Percentiles rank a stretch among this genome's conserved stretches.
These are phyloP conservation scores for Iris macrosiphon DNA, from an alignment of 106 monocot genomes.

Conservation along the genomic window DNA sequence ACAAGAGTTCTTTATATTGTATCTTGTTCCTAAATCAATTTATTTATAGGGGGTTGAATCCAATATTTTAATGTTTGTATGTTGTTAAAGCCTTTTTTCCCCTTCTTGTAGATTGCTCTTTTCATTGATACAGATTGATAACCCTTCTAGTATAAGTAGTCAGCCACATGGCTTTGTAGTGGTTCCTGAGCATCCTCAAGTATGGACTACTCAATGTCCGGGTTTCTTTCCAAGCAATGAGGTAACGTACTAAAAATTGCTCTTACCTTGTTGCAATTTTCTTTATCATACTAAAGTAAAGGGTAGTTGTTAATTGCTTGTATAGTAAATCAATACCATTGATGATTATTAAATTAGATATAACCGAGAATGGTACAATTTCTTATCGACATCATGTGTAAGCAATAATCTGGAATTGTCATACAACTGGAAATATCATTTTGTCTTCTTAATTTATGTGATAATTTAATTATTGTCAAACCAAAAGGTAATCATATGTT, in stretches of 20 bases:
- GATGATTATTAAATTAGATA: too few relatives aligned
- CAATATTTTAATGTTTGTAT: background rate
- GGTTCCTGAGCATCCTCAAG: conserved; percentile 8
- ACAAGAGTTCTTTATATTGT: too few relatives aligned
- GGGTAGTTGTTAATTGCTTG: background rate
- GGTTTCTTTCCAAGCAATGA: conserved; percentile 14
- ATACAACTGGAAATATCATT: background rate
- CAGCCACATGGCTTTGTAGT: conserved; percentile 12
- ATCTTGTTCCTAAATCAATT: background rate
- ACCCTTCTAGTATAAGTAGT: conserved; percentile 7
- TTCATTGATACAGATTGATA: conserved; percentile 17
- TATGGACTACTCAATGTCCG: conserved; percentile 11
- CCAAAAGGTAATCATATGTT: too few relatives aligned
- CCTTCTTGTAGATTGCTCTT: background rate
- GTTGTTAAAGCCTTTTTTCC: too few relatives aligned
- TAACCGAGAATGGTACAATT: too few relatives aligned
- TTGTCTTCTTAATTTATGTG: background rate
- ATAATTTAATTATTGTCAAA: background rate
- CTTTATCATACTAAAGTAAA: too few relatives aligned
- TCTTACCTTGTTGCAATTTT: too few relatives aligned
- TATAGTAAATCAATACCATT: too few relatives aligned
- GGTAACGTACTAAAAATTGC: too few relatives aligned
- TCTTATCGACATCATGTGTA: too few relatives aligned
- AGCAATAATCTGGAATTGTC: background rate
- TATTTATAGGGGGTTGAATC: background rate